These are phyloP conservation scores for Ophiostoma ulmi DNA, from an alignment of 2,329 filamentous ascomycete species.

Conservation along the genomic window DNA sequence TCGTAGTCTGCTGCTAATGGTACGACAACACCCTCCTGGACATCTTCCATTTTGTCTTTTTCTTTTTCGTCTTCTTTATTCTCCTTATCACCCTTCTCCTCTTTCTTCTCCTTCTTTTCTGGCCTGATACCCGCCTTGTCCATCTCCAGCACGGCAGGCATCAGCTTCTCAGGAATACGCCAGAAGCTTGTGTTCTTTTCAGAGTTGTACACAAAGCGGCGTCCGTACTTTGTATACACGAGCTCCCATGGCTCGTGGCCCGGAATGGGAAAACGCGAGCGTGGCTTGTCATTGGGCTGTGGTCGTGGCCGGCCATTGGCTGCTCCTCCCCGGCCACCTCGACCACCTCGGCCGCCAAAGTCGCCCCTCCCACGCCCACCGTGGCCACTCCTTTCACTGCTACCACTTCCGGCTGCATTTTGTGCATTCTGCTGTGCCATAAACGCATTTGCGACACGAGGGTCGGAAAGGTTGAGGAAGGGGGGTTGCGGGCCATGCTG, in stretches of 20 bases:
- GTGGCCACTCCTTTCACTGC: background rate
- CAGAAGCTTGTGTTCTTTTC: slow-evolving; percentile 86
- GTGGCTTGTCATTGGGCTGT: slow-evolving; percentile 75
- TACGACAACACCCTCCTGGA: background rate
- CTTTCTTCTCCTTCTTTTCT: background rate
- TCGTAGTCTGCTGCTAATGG: slow-evolving; percentile 47
- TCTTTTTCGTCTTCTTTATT: background rate
- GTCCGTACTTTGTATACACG: slow-evolving; percentile 84
- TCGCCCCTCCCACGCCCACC: slow-evolving; percentile 23
- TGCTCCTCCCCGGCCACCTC: slow-evolving; percentile 23
- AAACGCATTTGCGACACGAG: slow-evolving; percentile 55
- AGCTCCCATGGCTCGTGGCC: slow-evolving; percentile 82
- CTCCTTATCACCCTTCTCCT: background rate
- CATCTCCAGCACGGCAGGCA: slow-evolving; percentile 67
- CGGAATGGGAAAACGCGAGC: slow-evolving; percentile 71
- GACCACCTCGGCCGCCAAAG: slow-evolving; percentile 5
- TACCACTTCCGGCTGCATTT: background rate
- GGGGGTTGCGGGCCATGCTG: slow-evolving; percentile 36
- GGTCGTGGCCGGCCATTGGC: slow-evolving; percentile 55
- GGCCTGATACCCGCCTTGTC: slow-evolving; percentile 62
- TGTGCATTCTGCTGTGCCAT: slow-evolving; percentile 45
- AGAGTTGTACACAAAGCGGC: slow-evolving; percentile 85
- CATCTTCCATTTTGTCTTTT: background rate
- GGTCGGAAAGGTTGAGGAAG: slow-evolving; percentile 45
- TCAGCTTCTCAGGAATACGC: slow-evolving; percentile 85